Base-by-base conservation (phyloP, 2,329 filamentous ascomycete species). In the Plenodomus tracheiphilus region DNA sequence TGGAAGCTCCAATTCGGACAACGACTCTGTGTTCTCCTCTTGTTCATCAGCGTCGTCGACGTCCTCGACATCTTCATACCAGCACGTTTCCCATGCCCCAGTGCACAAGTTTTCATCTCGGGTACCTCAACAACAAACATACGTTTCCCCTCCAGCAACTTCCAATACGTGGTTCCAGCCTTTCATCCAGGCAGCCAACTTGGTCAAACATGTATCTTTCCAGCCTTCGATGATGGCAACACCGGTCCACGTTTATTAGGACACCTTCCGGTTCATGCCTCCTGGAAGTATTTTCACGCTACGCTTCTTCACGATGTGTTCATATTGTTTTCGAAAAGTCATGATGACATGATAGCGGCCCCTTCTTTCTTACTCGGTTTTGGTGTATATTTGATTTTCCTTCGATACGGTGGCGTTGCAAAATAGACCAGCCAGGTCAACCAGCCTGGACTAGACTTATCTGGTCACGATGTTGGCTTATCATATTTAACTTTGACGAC, bases 141-240 rank as follows among this genome's bases (percentile, higher is more conserved):
- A 73, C 66, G 69, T 73, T 68, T 66, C 69, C 39, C 65, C 64
- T 39, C 63, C 59, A 10, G 53, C 64, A 18, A 58, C 62, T 2
- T 43, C 67, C 49, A 71, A 69, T 43, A 65, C 65, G n/a, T 73
- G 70, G 70, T 70, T 71, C 54, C 69, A 72, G 39, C 69, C 70
- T 11, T 73, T 72, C 50, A 67, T 73, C 53, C 69, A 73, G 56
- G 70, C 70, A 6, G 69, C 68, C 56, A 72, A 72, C 49, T 46
- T 72, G 22, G 70, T 73, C 54, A 73, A 73, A 53, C 70, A 73
- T 61, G 67, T 72, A 36, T 73, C 69, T 17, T 73, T 72, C 61
- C 70, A 73, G 64, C 66, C 67, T 15, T 64, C 67, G 1, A 71
- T 70, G 59, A 66, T 71, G 65, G 54, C 64, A 44, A 54, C 59